Base-by-base conservation (phyloP, 2,329 filamentous ascomycete genomes). In the Xylaria hypoxylon region DNA sequence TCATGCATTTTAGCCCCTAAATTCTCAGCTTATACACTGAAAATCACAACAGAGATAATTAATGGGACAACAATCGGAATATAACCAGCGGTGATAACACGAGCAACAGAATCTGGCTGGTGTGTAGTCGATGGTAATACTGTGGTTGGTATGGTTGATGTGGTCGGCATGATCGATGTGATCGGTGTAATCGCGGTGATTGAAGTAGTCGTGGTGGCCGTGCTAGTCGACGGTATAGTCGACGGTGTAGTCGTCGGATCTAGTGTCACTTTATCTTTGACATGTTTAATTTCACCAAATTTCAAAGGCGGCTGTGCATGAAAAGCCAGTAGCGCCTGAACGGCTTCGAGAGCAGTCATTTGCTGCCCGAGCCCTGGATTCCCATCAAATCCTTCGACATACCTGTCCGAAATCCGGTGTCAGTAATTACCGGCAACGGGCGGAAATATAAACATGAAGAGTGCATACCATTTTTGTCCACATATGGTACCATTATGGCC, bases 281-380 rank as follows among this genome's bases (percentile, higher is more conserved):
- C 79, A 28, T 78, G 77, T 74, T 83, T 79, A 73, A 87, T 85
- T 51, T 85, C 78, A 17, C 80, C 78, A 7, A 79, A 82, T 72
- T 78, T 79, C 38, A 86, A 77, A 0, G 87, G 87, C 5, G 81
- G 76, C 3, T 75, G 65, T 1, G 83, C 79, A 5, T 80, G 71
- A 15, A 77, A 72, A 15, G 82, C 79, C 55, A 91, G 78, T 2
- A 90, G 79, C 2, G 87, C 87, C 74, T 90, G 88, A 17, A 91
- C 80, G 1, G 84, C 82, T 78, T 90, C 89, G 56, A 91, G 82
- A 1, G 87, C 89, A 62, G 83, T 86, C 86, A 91, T 88, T 74
- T 90, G 84, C 77, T 89, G 86, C 4, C 89, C 89, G 5, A 90
- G 80, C 2, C 88, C 87, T 0, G 80, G 75, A 26, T 77, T 80